These are phyloP conservation scores for Sonneratia caseolaris DNA, from an alignment of 345 rosid species.

Conservation along the genomic window DNA sequence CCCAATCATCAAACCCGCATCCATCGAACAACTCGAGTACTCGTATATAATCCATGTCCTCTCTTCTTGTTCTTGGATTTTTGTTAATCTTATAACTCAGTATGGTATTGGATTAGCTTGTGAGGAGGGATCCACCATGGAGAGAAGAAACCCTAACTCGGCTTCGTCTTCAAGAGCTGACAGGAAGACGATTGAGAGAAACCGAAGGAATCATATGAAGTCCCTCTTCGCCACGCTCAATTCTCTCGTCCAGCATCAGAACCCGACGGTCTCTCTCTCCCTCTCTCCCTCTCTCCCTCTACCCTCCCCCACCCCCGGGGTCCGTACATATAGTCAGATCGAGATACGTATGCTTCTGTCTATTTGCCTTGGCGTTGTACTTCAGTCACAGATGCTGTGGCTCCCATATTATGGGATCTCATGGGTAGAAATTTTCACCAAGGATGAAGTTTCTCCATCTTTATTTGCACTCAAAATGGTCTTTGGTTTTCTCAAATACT, in stretches of 20 bases:
- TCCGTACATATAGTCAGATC: background rate
- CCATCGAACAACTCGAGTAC: background rate
- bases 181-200: conserved; percentile 44
- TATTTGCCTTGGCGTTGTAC: no score
- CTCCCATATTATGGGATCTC: no score
- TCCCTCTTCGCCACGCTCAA: conserved; percentile 39
- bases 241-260: conserved; percentile 38
- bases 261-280: conserved; percentile 8
- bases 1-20: background rate
- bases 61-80: no score
- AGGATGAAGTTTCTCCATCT: no score
- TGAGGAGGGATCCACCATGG: background rate
- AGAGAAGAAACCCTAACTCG: conserved; percentile 16
- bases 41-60: background rate
- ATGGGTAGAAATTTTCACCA: no score
- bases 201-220: conserved; percentile 63
- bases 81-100: no score
- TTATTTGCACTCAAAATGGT: no score
- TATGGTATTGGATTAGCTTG: no score
- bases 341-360: no score
- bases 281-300: background rate
- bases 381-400: no score
- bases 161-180: conserved; percentile 36
- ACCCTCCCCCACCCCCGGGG: no score
- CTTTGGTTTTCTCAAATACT: no score